Conservation (phyloP, 495 filamentous ascomycete genomes). For the Hyaloscypha finlandica region DNA sequence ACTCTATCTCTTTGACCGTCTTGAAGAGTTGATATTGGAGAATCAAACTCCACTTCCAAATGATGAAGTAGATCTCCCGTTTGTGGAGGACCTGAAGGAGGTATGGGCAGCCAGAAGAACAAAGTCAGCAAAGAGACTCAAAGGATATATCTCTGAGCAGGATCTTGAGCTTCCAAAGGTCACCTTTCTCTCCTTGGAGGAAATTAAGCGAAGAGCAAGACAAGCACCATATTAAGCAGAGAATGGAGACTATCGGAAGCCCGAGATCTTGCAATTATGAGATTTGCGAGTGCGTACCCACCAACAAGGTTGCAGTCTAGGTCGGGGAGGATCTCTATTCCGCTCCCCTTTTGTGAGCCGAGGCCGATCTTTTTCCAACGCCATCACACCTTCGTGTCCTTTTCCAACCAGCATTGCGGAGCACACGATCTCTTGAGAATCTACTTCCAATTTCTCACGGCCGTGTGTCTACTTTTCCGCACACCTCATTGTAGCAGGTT, state of each 20-base stretch:
- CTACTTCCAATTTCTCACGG: too few relatives aligned
- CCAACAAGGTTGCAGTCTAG: neutral
- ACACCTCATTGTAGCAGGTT: too few relatives aligned
- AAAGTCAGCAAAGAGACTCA: neutral
- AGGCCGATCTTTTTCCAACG: neutral
- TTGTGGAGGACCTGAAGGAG: neutral
- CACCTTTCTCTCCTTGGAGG: neutral
- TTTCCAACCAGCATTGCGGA: too few relatives aligned
- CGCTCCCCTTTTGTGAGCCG: neutral
- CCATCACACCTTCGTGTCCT: neutral
- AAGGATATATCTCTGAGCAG: neutral
- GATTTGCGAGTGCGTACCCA: neutral
- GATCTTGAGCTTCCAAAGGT: neutral
- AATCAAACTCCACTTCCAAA: neutral
- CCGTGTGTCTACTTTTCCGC: too few relatives aligned
- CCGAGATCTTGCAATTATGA: neutral
- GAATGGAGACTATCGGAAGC: too few relatives aligned
- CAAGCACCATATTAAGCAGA: too few relatives aligned
- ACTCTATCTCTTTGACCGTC: neutral
- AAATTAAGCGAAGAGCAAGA: neutral
- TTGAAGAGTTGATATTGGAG: neutral
- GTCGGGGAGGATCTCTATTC: neutral
- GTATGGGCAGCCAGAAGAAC: neutral
- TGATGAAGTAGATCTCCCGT: neutral
- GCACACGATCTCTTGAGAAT: too few relatives aligned